These are phyloP conservation scores for Gnaphalium uliginosum DNA, from an alignment of 129 eudicot genomes.

Conservation along the genomic window DNA sequence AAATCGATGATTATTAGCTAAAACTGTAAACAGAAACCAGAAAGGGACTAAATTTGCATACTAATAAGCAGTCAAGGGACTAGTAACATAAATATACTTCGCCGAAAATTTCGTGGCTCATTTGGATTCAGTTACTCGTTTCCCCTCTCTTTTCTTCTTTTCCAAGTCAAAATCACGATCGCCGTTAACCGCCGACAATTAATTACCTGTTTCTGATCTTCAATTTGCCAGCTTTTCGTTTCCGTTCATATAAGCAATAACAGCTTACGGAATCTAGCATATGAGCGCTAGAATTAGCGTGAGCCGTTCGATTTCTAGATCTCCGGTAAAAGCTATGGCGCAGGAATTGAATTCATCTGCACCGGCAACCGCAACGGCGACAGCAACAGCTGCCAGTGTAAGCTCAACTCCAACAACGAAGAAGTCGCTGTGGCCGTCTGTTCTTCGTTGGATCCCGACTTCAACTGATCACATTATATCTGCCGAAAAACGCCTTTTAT, in stretches of 20 bases:
- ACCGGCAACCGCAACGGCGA: slow-evolving; percentile 10
- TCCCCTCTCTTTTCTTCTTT: slow-evolving; percentile 12
- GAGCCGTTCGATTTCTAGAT: slow-evolving; percentile 28
- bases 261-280: neutral
- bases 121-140: neutral
- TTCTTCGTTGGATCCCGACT: slow-evolving; percentile 90
- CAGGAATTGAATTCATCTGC: slow-evolving; percentile 50
- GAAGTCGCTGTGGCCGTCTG: slow-evolving; percentile 61
- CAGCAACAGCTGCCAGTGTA: slow-evolving; percentile 34
- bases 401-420: slow-evolving; percentile 24
- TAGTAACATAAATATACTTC: neutral
- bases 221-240: neutral
- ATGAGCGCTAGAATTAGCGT: slow-evolving; percentile 34
- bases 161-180: slow-evolving; percentile 33
- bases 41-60: neutral
- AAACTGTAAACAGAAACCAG: neutral
- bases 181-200: slow-evolving; percentile 21
- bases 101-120: slow-evolving; percentile 1
- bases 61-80: neutral
- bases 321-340: slow-evolving; percentile 44
- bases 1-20: neutral
- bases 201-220: neutral
- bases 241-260: neutral
- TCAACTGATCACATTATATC: slow-evolving; percentile 86
- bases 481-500: slow-evolving; percentile 92